Percentiles rank a stretch among this genome's conserved stretches.
Conservation (phyloP, 2,329 filamentous ascomycete genomes). For the Colletotrichum sp. region DNA sequence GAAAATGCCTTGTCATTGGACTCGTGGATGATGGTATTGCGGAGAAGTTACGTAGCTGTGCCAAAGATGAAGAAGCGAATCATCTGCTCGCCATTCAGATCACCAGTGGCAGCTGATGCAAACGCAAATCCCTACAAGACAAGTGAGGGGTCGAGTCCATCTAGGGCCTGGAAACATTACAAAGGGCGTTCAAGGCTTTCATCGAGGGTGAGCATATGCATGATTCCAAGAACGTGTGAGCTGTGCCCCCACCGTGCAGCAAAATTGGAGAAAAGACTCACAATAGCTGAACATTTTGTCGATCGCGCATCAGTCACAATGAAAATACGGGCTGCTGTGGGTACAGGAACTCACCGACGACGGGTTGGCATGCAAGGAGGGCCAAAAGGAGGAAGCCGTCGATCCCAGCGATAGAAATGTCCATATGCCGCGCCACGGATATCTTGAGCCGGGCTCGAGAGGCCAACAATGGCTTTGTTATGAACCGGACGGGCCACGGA, state of each 20-base stretch:
- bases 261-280: slow-evolving; percentile 23
- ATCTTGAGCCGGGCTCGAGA: slow-evolving; percentile 45
- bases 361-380: slow-evolving; percentile 33
- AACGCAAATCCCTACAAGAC: slow-evolving; percentile 33
- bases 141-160: slow-evolving; percentile 31
- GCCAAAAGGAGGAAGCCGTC: slow-evolving; percentile 30
- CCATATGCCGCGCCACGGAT: slow-evolving; percentile 46
- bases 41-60: background rate
- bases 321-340: slow-evolving; percentile 39
- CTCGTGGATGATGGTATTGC: background rate
- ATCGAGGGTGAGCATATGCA: slow-evolving; percentile 37
- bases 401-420: slow-evolving; percentile 30
- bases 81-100: background rate
- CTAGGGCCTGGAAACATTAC: slow-evolving; percentile 37
- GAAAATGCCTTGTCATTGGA: slow-evolving; percentile 20
- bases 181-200: slow-evolving; percentile 37
- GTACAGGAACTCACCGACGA: slow-evolving; percentile 20
- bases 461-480: slow-evolving; percentile 41
- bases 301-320: slow-evolving; percentile 31
- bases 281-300: slow-evolving; percentile 36
- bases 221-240: slow-evolving; percentile 22
- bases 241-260: background rate
- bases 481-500: slow-evolving; percentile 7
- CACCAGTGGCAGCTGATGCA: slow-evolving; percentile 31
- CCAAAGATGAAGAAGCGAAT: background rate